Evolutionary conservation across 2,329 filamentous ascomycete genomes (phyloP).

Genomic region (Septoria linicola): DNA sequence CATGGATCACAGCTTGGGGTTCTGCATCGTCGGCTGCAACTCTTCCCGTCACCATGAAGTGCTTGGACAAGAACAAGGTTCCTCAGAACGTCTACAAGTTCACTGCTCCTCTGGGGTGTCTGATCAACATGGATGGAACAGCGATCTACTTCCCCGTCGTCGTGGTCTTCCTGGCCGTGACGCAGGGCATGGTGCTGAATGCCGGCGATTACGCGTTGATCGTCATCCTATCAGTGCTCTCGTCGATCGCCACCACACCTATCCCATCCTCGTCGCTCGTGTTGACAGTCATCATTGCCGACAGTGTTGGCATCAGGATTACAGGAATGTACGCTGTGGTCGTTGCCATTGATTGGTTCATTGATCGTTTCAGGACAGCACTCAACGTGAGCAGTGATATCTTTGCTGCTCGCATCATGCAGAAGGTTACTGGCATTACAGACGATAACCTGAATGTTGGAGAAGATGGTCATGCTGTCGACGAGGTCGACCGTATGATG

Average conservation of each 20-base stretch:
- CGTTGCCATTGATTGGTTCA: constrained; percentile 56
- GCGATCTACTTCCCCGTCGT: constrained; percentile 57
- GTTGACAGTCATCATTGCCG: constrained; percentile 53
- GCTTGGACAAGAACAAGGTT: constrained; percentile 42
- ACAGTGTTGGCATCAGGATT: constrained; percentile 46
- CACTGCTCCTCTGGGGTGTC: constrained; percentile 48
- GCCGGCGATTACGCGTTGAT: constrained; percentile 52
- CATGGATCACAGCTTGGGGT: constrained; percentile 58
- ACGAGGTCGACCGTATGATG: constrained; percentile 20
- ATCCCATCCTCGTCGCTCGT: constrained; percentile 56
- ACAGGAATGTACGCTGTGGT: constrained; percentile 55
- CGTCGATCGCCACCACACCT: constrained; percentile 55
- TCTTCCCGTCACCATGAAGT: constrained; percentile 51
- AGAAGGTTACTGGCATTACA: constrained; percentile 43
- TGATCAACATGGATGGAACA: constrained; percentile 56
- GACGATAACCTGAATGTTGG: constrained; percentile 15
- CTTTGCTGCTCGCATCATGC: constrained; percentile 45
- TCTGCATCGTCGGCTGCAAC: constrained; percentile 56
- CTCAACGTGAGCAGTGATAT: constrained; percentile 55
- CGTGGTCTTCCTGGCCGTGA: constrained; percentile 54
- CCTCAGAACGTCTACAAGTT: constrained; percentile 51
- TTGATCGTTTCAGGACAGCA: constrained; percentile 56
- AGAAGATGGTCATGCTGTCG: constrained; percentile 15
- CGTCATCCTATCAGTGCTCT: constrained; percentile 50
- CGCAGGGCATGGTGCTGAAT: constrained; percentile 48